These are phyloP conservation scores for Apiospora malaysiana DNA, from an alignment of 2,329 filamentous ascomycete genomes.

Conservation along the genomic window DNA sequence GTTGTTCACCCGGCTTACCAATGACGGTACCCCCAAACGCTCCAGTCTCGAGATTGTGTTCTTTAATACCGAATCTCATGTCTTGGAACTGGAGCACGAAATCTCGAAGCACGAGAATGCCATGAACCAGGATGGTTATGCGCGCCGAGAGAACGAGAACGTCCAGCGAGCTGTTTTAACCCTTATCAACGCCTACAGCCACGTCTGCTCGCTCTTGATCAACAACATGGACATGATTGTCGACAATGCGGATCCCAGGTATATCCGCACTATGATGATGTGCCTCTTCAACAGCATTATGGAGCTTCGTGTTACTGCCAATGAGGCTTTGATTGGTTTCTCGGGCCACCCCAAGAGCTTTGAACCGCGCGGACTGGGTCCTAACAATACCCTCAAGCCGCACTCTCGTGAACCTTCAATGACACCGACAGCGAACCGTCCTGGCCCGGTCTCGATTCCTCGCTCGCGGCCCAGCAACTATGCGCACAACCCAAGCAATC, in stretches of 20 bases:
- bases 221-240: slow-evolving; percentile 69
- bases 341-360: slow-evolving; percentile 23
- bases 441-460: slow-evolving; percentile 40
- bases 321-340: slow-evolving; percentile 36
- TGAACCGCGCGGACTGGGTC: slow-evolving; percentile 36
- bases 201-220: slow-evolving; percentile 66
- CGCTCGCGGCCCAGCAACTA: slow-evolving; percentile 46
- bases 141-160: slow-evolving; percentile 64
- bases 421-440: slow-evolving; percentile 58
- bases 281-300: slow-evolving; percentile 71
- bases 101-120: slow-evolving; percentile 65
- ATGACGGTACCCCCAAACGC: slow-evolving; percentile 64
- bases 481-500: slow-evolving; percentile 56
- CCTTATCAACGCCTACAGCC: slow-evolving; percentile 68
- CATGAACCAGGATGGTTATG: slow-evolving; percentile 54
- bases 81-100: slow-evolving; percentile 69
- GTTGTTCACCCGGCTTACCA: slow-evolving; percentile 66
- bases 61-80: slow-evolving; percentile 70
- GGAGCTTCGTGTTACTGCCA: slow-evolving; percentile 63
- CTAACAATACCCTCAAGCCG: slow-evolving; percentile 56
- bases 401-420: slow-evolving; percentile 58
- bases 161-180: slow-evolving; percentile 68
- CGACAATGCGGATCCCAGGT: slow-evolving; percentile 69
- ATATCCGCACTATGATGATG: slow-evolving; percentile 68
- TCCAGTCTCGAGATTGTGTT: slow-evolving; percentile 71